phyloP scores from a whole-genome alignment of 2,329 filamentous ascomycete species.

The Apiospora marii region DNA sequence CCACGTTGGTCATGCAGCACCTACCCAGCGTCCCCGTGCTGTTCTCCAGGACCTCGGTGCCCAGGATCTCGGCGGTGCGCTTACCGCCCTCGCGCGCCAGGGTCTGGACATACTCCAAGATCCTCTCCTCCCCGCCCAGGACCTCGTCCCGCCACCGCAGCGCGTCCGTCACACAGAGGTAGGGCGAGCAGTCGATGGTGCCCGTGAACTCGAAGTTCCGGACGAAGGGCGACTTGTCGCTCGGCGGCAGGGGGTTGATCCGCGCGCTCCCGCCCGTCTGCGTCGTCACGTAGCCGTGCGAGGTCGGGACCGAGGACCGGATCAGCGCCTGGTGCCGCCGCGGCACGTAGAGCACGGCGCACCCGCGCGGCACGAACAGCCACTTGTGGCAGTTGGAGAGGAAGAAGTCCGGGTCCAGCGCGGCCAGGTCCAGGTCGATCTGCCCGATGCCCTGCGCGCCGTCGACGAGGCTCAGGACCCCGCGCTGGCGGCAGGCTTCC shows the following conservation, averaged over 20 bases:
- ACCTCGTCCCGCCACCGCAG: constrained; percentile 73
- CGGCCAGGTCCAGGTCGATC: constrained; percentile 71
- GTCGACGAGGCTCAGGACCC: constrained; percentile 79
- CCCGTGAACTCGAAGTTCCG: constrained; percentile 79
- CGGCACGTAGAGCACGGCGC: constrained; percentile 83
- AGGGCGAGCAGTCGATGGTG: constrained; percentile 77
- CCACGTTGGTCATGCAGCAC: constrained; percentile 77
- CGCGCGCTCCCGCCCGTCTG: constrained; percentile 32
- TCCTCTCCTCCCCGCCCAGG: constrained; percentile 76
- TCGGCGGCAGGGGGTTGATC: constrained; percentile 52
- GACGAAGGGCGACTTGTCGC: constrained; percentile 66
- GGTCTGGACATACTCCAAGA: constrained; percentile 68
- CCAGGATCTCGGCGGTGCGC: constrained; percentile 66
- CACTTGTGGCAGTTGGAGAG: constrained; percentile 91
- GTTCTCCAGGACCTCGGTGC: constrained; percentile 78
- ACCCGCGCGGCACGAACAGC: constrained; percentile 82
- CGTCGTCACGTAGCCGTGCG: constrained; percentile 74
- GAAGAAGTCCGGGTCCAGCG: constrained; percentile 83
- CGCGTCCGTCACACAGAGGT: constrained; percentile 74
- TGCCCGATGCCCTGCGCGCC: constrained; percentile 87
- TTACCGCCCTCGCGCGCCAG: constrained; percentile 72
- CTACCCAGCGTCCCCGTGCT: constrained; percentile 64
- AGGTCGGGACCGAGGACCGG: constrained; percentile 78
- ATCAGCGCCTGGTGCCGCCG: constrained; percentile 78
- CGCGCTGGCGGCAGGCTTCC: constrained; percentile 68